A percentile compares a stretch with the other conserved stretches of the same genome.
phyloP scores from a whole-genome alignment of 805 yeast genomes.

The Pichia exigua region DNA sequence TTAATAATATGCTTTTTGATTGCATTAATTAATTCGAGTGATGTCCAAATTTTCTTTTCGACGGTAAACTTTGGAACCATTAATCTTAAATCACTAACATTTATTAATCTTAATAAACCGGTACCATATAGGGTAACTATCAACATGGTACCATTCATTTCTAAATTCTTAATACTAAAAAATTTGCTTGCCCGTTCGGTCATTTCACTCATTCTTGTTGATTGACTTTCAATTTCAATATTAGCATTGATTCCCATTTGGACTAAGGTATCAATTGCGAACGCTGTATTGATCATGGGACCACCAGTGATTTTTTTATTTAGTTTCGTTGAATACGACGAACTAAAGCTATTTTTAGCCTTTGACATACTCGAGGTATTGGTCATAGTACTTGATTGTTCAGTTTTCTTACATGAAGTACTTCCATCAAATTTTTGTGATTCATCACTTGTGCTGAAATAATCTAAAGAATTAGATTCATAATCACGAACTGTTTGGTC shows the following conservation, averaged over 20 bases:
- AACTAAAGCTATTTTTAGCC: background rate
- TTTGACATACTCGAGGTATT: background rate
- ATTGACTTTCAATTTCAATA: background rate
- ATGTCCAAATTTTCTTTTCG: slow-evolving; percentile 61
- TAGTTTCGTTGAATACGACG: slow-evolving; percentile 1
- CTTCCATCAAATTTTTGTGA: background rate
- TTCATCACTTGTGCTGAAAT: background rate
- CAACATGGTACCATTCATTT: slow-evolving; percentile 42
- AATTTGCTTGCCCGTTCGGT: slow-evolving; percentile 64
- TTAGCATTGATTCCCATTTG: background rate
- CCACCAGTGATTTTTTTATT: slow-evolving; percentile 2
- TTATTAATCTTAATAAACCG: slow-evolving; percentile 59
- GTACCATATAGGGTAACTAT: slow-evolving; percentile 72
- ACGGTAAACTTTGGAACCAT: slow-evolving; percentile 55
- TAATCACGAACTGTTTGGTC: background rate
- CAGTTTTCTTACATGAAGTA: background rate
- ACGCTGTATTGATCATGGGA: background rate
- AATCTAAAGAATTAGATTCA: background rate
- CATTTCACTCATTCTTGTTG: slow-evolving; percentile 44
- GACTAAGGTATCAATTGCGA: background rate
- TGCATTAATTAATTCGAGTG: slow-evolving; percentile 54
- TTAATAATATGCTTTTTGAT: slow-evolving; percentile 58
- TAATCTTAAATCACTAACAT: slow-evolving; percentile 67
- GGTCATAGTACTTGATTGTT: background rate
- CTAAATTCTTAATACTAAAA: slow-evolving; percentile 57